Base-by-base conservation (phyloP, 2,329 filamentous ascomycete species). In the Chaetomium sp. region DNA sequence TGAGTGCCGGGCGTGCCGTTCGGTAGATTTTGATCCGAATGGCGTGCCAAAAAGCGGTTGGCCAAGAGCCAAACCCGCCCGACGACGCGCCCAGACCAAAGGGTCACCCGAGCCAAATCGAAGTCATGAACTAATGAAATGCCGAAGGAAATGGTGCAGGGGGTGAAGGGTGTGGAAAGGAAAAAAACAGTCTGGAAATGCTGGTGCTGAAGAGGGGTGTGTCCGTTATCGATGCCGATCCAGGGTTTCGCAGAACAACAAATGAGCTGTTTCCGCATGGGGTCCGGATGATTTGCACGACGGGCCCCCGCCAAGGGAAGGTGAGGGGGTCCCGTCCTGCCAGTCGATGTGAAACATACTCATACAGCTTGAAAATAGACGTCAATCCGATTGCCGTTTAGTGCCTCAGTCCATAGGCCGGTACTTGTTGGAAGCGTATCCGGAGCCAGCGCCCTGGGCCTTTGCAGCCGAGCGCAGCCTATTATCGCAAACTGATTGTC, bases 381-480 rank as follows among this genome's bases (percentile, higher is more conserved):
- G 61, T 51, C 58, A 54, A 61, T 63, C 60, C 58, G 56, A 58
- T 62, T 56, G 64, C 60, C 61, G 52, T 60, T 53, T 52, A 54
- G 57, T 61, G 53, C 61, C 71, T 76, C 73, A 76, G 72, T 73
- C 61, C 52, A 59, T 73, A 49, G 72, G 70, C 64, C 73, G 71
- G 65, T 73, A 73, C 52, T 69, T 68, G 60, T 70, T 70, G 60
- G 72, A 69, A 59, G 70, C 69, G 66, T 72, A 74, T 65, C 72
- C 71, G 58, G 71, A 69, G 64, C 69, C 71, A 65, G 65, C 64
- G 64, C 64, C 64, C 63, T 69, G 68, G 79, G 83, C 84, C 77
- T 86, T 88, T 69, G 86, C 87, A 80, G 85, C 84, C 79, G 87
- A 89, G 80, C 86, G 87, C 80, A 89, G 86, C 85, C 87, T 89